Evolutionary conservation across 805 yeast species (phyloP), one percentile per base, ranked within the genome.

Genomic region (Kuraishia piskuri): DNA sequence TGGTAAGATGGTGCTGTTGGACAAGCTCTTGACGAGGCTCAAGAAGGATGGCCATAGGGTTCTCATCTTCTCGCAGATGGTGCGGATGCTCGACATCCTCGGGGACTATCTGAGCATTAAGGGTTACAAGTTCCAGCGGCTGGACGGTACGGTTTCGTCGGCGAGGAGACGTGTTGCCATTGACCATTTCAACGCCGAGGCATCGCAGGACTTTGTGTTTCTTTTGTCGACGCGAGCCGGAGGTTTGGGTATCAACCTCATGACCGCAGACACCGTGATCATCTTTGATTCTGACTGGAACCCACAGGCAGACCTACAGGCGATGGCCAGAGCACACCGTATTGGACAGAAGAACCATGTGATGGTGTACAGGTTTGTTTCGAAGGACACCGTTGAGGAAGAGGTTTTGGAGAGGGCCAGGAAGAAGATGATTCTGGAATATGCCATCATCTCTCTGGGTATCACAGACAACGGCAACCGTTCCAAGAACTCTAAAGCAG

Each of bases 271-370:
- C 65, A 94, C 99, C 7, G 99, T 94, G 25, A 89, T 94, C 61
- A 92, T 94, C 46, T 94, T 94, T 70, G 99, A 94, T 70, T 89
- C 96, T 3, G 99, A 94, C 72, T 94, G 99, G 99, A 94, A 94
- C 66, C 99, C 99, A 0, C 99, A 94, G 68, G 99, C 99, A 0
- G 99, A 94, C 77, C 75, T 94, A 63, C 99, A 94, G 71, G 99
- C 99, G 1, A 94, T 94, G 99, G 99, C 99, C 0, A 83, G 99
- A 71, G 99, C 99, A 2, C 99, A 94, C 72, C 84, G 99, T 75
- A 94, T 94, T 66, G 99, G 99, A n/a, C 99, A 94, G 68, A 94
- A 91, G 70, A 90, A 89, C 62, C 99, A 94, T 70, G 99, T 94
- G 40, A 89, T 90, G 83, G 98, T 94, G 19, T 94, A 94, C 67